A percentile compares a stretch with the other conserved stretches of the same genome.
These are phyloP conservation scores for Aspergillus funiculosus DNA, from an alignment of 495 filamentous ascomycete species.

Conservation along the genomic window DNA sequence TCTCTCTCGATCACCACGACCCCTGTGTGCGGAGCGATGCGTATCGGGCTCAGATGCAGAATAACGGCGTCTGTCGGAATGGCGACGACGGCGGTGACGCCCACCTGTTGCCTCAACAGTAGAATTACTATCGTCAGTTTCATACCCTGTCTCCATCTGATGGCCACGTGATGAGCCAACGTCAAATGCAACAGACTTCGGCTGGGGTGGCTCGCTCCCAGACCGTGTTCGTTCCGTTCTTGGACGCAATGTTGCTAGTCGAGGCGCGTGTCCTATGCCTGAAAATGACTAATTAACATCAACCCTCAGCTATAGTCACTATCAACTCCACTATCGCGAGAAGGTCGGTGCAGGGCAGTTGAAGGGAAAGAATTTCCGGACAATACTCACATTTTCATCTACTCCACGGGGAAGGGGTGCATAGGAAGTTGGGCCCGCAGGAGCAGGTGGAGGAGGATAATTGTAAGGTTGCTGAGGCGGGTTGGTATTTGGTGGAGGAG, in stretches of 20 bases:
- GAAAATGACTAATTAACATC: slow-evolving; percentile 3
- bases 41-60: slow-evolving; percentile 25
- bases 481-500: slow-evolving; percentile 38
- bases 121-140: slow-evolving; percentile 41
- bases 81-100: slow-evolving; percentile 13
- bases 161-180: slow-evolving; percentile 17
- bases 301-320: neutral
- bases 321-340: slow-evolving; percentile 38
- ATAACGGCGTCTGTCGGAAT: slow-evolving; percentile 24
- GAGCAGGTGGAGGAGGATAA: slow-evolving; percentile 39
- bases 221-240: slow-evolving; percentile 15
- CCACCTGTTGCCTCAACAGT: slow-evolving; percentile 28
- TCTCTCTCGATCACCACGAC: slow-evolving; percentile 9
- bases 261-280: slow-evolving; percentile 25
- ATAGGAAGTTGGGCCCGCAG: slow-evolving; percentile 38
- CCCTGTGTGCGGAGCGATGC: slow-evolving; percentile 1
- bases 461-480: slow-evolving; percentile 40
- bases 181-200: slow-evolving; percentile 39
- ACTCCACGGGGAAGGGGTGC: slow-evolving; percentile 39
- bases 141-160: slow-evolving; percentile 31
- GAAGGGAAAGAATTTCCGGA: slow-evolving; percentile 34
- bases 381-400: slow-evolving; percentile 54
- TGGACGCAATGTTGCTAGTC: slow-evolving; percentile 6
- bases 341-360: slow-evolving; percentile 31
- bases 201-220: slow-evolving; percentile 26